Base-by-base conservation (phyloP, 2,329 filamentous ascomycete genomes). In the Basipetospora chlamydospora region DNA sequence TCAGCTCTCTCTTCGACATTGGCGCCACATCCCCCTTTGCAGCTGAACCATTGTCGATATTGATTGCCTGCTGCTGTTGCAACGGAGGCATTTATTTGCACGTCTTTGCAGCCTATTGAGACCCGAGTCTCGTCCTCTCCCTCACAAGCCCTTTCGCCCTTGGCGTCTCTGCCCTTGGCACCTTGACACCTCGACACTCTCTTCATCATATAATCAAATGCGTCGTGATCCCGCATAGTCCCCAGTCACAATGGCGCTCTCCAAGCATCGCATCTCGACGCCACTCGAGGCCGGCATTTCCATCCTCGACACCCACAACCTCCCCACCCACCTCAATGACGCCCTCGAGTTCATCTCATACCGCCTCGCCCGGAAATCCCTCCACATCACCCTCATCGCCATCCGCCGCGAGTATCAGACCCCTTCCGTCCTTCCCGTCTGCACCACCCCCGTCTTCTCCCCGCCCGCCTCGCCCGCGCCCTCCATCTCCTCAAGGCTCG, bases 231-330 rank as follows among this genome's bases (percentile, higher is more conserved):
- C n/a, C 22, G 22, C 22, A 23, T 11, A 23, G 22, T 11, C 6
- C 22, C 6, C 11, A 23, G 11, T 6, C 22, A 23, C 11, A 6
- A 66, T 67, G 60, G 49, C 60, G 26, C 58, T 68, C 48, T 37
- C 31, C 12, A 77, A 73, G 55, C 57, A 63, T 38, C 60, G 57
- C 39, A 78, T 78, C 46, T 77, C 73, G 2, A 66, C 70, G 34
- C 73, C 74, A 11, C 63, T 79, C 39, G 74, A 77, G 59, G 73
- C 73, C 20, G 73, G 73, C 13, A 57, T 59, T 28, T 77, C 73
- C 15, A 58, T 77, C 38, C 64, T 75, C 41, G 68, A 76, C 45
- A 58, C 60, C 23, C 63, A 73, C 43, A 64, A 67, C 40, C 60
- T 78, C n/a, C 72, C 73, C 2, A 53, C 62, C n/a, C 58, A 63